Evolutionary conservation across 148 eudicot species (phyloP), one percentile per base, ranked within the genome.

Genomic region (Camellia japonica): DNA sequence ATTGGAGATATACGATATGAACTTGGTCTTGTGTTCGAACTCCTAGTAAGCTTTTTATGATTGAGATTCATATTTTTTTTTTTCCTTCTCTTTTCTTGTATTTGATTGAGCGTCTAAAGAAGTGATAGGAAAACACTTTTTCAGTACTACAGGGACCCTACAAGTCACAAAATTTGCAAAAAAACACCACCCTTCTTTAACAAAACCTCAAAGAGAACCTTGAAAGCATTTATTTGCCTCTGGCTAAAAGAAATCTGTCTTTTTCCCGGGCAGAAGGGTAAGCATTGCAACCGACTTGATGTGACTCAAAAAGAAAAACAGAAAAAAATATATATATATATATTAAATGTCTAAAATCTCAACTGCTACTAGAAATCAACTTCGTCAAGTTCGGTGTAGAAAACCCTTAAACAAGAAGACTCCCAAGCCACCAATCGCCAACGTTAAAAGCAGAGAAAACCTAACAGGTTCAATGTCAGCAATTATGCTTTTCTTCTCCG

Each of bases 391-490:
- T 80, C 90, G 83, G 79, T 85, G 74, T 84, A 79, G 80, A 72
- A 82, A 81, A 51, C 92, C 87, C 88, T 85, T 94, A 76, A 89
- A 90, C 60, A 90, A 65, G 84, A 87, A 80, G 76, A 92, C 73
- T 49, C 91, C 98, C 65, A 94, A 68, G 73, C 92, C 89, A 74
- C 94, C 94, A 65, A 88, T 69, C 16, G 92, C 91, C 78, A 93
- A n/a, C 23, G 91, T 77, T 80, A 89, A 20, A 7, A 84, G 83
- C 55, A 88, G 69, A 44, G 89, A 81, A 30, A 76, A 81, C 68
- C 56, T 83, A 42, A 78, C n/a, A 20, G 85, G 78, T 65, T 89
- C 90, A 5, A 73, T 55, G 76, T 85, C 85, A 14, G 76, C 65
- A 20, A 78, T 43, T 19, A 78, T 71, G 74, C 71, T 83, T 79